A percentile compares a stretch with the other conserved stretches of the same genome.
These are phyloP conservation scores for Medicago lupulina DNA, from an alignment of 306 rosid genomes.

Conservation along the genomic window DNA sequence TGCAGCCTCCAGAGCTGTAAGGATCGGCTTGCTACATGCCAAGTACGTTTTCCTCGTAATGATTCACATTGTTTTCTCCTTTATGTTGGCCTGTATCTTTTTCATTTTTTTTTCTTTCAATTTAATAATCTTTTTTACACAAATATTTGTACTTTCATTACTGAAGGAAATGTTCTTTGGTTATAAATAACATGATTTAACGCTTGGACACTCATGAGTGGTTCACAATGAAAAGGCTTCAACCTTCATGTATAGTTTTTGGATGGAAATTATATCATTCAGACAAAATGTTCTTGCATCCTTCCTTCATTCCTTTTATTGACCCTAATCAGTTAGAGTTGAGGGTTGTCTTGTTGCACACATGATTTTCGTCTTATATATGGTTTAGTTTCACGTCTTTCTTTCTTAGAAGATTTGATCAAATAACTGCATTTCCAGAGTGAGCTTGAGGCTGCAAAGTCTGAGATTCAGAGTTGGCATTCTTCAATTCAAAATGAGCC, in stretches of 20 bases:
- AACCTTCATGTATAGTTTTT: constrained; percentile 19
- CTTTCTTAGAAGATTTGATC: constrained; percentile 26
- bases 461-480: constrained; percentile 88
- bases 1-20: constrained; percentile 80
- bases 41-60: constrained; percentile 57
- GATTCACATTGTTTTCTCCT: constrained; percentile 28
- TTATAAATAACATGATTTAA: constrained; percentile 20
- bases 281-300: constrained; percentile 3
- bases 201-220: constrained; percentile 21
- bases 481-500: constrained; percentile 79
- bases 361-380: constrained; percentile 30
- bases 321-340: constrained; percentile 17
- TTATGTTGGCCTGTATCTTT: constrained; percentile 12
- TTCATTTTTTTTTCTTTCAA: background rate
- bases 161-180: constrained; percentile 10
- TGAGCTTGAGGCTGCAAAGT: constrained; percentile 77
- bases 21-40: constrained; percentile 78
- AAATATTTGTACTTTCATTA: constrained; percentile 13
- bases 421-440: constrained; percentile 55
- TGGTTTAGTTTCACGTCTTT: constrained; percentile 31
- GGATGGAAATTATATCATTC: constrained; percentile 18
- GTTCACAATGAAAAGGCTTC: constrained; percentile 25
- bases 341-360: constrained; percentile 2
- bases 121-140: background rate
- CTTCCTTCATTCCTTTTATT: constrained; percentile 14